These are phyloP conservation scores for Chlorella variabilis DNA, from an alignment of 163 green algal genomes.

Conservation along the genomic window DNA sequence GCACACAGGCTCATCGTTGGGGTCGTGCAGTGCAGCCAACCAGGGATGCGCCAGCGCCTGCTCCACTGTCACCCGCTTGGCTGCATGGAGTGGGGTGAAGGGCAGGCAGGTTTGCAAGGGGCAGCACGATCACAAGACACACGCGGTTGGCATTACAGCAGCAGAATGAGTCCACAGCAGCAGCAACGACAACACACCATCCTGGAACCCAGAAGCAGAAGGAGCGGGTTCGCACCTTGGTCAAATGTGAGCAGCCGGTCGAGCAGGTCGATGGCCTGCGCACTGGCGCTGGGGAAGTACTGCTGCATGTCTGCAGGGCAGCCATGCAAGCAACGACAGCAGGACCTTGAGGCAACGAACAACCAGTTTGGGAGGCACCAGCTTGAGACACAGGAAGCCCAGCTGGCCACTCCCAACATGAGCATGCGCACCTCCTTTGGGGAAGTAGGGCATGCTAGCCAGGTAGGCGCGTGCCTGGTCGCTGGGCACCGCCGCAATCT, in stretches of 20 bases:
- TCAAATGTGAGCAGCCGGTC: conserved; percentile 93
- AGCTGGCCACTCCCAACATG: no score
- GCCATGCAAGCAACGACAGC: no score
- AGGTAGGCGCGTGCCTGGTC: conserved; percentile 57
- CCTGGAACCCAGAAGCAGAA: no score
- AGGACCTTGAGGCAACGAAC: background rate
- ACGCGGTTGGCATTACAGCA: no score
- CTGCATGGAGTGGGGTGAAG: background rate
- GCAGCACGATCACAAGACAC: no score
- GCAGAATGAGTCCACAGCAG: no score
- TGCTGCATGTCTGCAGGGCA: conserved; percentile 4
- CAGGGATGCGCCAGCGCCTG: conserved; percentile 92
- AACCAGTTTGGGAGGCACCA: background rate
- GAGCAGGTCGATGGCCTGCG: conserved; percentile 91
- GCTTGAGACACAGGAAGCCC: no score
- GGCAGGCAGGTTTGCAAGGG: no score
- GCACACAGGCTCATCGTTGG: conserved; percentile 78
- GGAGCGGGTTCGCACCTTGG: conserved; percentile 7
- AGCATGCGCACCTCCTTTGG: conserved; percentile 33
- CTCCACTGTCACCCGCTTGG: conserved; percentile 21
- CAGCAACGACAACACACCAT: no score
- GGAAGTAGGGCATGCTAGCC: conserved; percentile 79
- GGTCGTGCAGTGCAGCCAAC: conserved; percentile 91
- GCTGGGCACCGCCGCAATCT: conserved; percentile 54
- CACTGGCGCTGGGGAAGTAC: conserved; percentile 79